Conservation (phyloP, 1,284 basidiomycete species). For the Macrocystidia cucumis region DNA sequence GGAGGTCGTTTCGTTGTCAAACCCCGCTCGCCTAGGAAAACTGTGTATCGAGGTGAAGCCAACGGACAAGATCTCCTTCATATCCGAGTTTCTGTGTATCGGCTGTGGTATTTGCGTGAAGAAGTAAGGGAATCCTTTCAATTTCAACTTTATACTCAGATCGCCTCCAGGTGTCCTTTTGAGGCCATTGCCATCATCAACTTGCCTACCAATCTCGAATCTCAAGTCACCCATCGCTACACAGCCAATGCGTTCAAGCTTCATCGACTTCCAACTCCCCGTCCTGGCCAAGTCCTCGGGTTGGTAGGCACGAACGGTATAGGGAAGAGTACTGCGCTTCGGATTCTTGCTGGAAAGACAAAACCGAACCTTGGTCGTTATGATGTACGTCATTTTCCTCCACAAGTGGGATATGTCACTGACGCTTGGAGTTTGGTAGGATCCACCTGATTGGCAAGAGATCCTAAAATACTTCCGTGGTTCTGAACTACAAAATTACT, state of each 20-base stretch:
- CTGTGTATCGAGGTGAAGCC: slow-evolving; percentile 96
- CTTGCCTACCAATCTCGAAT: slow-evolving; percentile 90
- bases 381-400: slow-evolving; percentile 49
- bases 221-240: slow-evolving; percentile 96
- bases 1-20: background rate
- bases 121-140: slow-evolving; percentile 54
- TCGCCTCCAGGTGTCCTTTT: slow-evolving; percentile 76
- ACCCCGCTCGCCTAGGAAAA: slow-evolving; percentile 55
- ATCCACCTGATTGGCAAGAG: slow-evolving; percentile 95
- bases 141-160: slow-evolving; percentile 1
- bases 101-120: slow-evolving; percentile 99
- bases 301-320: slow-evolving; percentile 98
- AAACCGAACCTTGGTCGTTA: slow-evolving; percentile 91
- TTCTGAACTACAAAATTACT: slow-evolving; percentile 96
- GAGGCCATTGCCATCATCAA: slow-evolving; percentile 98
- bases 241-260: slow-evolving; percentile 97
- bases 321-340: slow-evolving; percentile 94
- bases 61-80: slow-evolving; percentile 92
- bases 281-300: slow-evolving; percentile 93
- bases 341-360: slow-evolving; percentile 91
- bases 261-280: slow-evolving; percentile 90
- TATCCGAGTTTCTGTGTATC: slow-evolving; percentile 95
- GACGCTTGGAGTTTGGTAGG: no score
- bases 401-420: background rate
- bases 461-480: slow-evolving; percentile 97